Conservation (phyloP, 257 asterid species). For the Solanum chiquidenum region DNA sequence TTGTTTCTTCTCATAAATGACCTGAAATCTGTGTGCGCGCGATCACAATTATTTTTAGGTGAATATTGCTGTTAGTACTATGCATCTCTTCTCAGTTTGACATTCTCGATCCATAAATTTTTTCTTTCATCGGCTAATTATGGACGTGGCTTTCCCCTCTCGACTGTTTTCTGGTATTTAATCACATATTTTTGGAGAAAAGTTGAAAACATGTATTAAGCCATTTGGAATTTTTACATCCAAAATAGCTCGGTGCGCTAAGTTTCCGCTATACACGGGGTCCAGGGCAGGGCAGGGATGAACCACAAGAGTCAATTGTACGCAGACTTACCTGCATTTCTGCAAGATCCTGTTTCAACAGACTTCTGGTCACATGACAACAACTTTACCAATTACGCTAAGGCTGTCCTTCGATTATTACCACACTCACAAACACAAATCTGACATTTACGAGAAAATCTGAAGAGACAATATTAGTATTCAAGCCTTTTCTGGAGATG, state of each 20-base stretch:
- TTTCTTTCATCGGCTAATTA: background rate
- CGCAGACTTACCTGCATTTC: background rate
- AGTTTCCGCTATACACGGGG: background rate
- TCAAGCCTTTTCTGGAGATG: background rate
- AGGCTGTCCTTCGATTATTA: background rate
- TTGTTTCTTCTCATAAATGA: too few species aligned
- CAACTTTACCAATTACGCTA: background rate
- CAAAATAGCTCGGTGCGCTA: background rate
- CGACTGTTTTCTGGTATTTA: background rate
- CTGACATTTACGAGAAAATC: background rate
- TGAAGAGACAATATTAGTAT: background rate
- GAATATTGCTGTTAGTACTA: background rate
- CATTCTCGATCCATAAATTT: background rate
- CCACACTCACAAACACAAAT: background rate
- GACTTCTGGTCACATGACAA: background rate
- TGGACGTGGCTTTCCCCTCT: background rate
- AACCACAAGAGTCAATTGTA: background rate
- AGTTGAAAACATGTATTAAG: background rate
- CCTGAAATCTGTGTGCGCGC: background rate
- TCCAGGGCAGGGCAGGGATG: background rate
- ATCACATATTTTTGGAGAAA: background rate
- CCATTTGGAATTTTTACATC: background rate
- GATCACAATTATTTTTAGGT: background rate
- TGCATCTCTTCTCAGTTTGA: background rate
- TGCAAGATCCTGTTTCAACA: background rate